A percentile compares a stretch with the other conserved stretches of the same genome.
These are phyloP conservation scores for Hypocrella siamensis DNA, from an alignment of 2,329 filamentous ascomycete species.

Conservation along the genomic window DNA sequence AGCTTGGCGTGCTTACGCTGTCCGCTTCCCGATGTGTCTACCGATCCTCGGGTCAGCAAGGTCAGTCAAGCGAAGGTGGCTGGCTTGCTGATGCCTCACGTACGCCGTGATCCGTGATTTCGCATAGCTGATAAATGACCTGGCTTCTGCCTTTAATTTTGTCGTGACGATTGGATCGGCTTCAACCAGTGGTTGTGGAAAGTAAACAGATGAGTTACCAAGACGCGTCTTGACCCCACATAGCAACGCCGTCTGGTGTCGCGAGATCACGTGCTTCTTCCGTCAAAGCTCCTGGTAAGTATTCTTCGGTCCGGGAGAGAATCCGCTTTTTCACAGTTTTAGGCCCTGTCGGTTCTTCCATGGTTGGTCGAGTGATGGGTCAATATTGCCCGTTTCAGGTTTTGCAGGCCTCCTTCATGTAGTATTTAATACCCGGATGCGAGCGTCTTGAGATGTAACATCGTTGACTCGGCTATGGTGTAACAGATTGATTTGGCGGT, in stretches of 20 bases:
- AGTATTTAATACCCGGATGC: background rate
- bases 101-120: too few relatives aligned
- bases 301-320: too few relatives aligned
- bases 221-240: constrained; percentile 7
- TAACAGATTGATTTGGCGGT: too few relatives aligned
- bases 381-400: background rate
- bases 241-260: constrained; percentile 5
- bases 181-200: too few relatives aligned
- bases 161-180: background rate
- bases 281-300: background rate
- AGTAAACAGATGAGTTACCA: constrained; percentile 9
- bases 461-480: too few relatives aligned
- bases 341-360: too few relatives aligned
- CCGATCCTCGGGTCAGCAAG: too few relatives aligned
- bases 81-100: too few relatives aligned
- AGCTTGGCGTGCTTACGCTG: background rate
- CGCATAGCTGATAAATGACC: too few relatives aligned
- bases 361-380: background rate
- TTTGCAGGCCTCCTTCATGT: background rate
- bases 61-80: too few relatives aligned
- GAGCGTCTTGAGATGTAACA: too few relatives aligned
- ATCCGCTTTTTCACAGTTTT: background rate
- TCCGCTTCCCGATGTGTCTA: background rate
- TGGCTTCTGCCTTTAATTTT: background rate
- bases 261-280: constrained; percentile 7